Base-by-base conservation (phyloP, 1,284 basidiomycete species). In the Retiboletus fuscus region DNA sequence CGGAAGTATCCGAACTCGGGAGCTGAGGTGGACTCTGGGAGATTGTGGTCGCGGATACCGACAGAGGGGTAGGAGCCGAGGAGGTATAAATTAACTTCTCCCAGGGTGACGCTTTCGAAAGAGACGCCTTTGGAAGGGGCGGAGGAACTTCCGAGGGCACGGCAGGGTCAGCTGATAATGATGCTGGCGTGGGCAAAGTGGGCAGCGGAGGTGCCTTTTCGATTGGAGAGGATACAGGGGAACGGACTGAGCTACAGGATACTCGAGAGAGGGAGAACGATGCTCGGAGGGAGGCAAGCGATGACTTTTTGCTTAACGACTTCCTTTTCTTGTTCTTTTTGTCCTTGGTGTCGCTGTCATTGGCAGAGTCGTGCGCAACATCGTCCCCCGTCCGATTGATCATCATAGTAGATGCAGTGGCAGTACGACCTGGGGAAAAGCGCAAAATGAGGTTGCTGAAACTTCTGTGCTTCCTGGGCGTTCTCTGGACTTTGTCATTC, bases 231-330 rank as follows among this genome's bases (percentile, higher is more conserved):
- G 75, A 67, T 20, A 73, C 3, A 0, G 73, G 61, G 22, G 77
- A 71, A 61, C 79, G 79, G 15, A 76, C 72, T 1, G 80, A 80
- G 34, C 62, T 75, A 43, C 81, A 77, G 5, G 79, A 82, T 0
- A 79, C 58, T 16, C 81, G 74, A 22, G 81, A 81, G 6, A 80
- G 26, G 24, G 81, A 81, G 16, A 81, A 82, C 1, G 81, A 82
- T 0, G 72, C 71, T 10, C 81, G 71, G 16, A 82, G 68, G 41
- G 81, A 82, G 4, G 79, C 81, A 20, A 80, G 70, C 0, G 80
- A 80, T 0, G 81, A 73, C n/a, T 82, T 80, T 71, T 80, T 82
- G 61, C 69, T 72, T 26, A 79, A 39, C 7, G 34, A 39, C 6
- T 39, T 39, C 34, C 34, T 69, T 2, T 43, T 64, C 41, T 69